Conservation (phyloP, 768 basidiomycete species). For the Lentinula lateritia region DNA sequence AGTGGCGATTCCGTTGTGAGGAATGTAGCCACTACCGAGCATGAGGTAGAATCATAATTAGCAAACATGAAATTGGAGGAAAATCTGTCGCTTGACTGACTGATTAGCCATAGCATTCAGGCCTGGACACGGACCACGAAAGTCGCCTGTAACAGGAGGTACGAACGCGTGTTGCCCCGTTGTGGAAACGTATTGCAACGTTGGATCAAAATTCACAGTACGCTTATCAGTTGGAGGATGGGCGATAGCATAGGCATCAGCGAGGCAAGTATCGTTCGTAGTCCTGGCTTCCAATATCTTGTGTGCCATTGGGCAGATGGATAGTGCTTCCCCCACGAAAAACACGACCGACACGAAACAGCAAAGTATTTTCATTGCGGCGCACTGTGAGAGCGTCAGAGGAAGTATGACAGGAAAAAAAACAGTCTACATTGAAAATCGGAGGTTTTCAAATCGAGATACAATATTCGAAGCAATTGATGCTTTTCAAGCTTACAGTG, state of each 20-base stretch:
- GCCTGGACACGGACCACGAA: conserved; percentile 20
- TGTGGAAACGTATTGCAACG: not conserved
- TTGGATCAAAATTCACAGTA: not conserved
- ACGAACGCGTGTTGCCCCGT: not conserved
- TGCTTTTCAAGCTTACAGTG: too few species aligned
- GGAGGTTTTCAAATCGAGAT: too few species aligned
- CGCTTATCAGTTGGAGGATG: not conserved
- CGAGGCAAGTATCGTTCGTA: not conserved
- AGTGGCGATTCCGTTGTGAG: not conserved
- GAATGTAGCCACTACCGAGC: not conserved
- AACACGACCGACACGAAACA: not conserved
- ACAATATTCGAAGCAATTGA: too few species aligned
- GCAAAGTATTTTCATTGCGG: not conserved
- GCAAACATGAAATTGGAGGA: not conserved
- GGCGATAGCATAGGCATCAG: not conserved
- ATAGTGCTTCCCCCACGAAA: not conserved
- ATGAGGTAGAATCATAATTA: not conserved
- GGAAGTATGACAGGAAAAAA: too few species aligned
- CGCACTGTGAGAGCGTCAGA: too few species aligned
- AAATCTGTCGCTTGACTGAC: not conserved
- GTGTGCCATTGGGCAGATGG: not conserved
- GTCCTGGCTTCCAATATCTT: not conserved
- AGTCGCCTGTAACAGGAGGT: not conserved
- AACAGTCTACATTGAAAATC: too few species aligned
- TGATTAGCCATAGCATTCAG: conserved; percentile 26